Base-by-base conservation (phyloP, 441 rosid genomes). In the Adansonia rubrostipa region DNA sequence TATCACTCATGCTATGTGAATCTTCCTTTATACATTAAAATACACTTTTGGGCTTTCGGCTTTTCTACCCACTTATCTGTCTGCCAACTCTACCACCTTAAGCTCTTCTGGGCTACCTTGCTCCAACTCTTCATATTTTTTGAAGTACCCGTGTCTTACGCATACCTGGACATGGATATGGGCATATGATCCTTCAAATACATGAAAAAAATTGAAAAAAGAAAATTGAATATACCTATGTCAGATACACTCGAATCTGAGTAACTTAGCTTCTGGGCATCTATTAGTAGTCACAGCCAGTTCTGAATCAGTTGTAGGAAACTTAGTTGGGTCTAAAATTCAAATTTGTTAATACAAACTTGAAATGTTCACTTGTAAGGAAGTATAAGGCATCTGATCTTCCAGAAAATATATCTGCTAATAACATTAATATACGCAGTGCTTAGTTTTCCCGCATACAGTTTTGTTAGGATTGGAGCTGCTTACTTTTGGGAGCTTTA, bases 41-140 rank as follows among this genome's bases (percentile, higher is more conserved):
- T 56, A 36, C 7, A 28, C 36, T 28, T 28, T 28, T 1, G 36
- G 36, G 36, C 36, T 28, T 28, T 28, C 36, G 36, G n/a, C 48
- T 53, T 72, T 24, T 72, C 63, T n/a, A n/a, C 28, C 67, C 24
- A n/a, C 36, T 61, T 75, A 33, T 19, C 78, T 10, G 42, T 33
- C 48, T 20, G 44, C 28, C 28, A 62, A 60, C 19, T 61, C 45
- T 28, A 42, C 36, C 13, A 9, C 3, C 15, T 45, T 63, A 33
- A 13, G 42, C 33, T 9, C 40, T 51, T 17, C 17, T 64, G 62
- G 20, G 48, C 67, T 14, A 54, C 36, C 36, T 28, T 1, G 36
- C 36, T 28, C 36, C 36, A 28, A 28, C 36, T 28, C 36, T 28
- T 28, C 36, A 28, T 28, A 0, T 28, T 28, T 28, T 28, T 28